Evolutionary conservation across 495 filamentous ascomycete genomes (phyloP).

Genomic region (Hypoxylon cercidicola): DNA sequence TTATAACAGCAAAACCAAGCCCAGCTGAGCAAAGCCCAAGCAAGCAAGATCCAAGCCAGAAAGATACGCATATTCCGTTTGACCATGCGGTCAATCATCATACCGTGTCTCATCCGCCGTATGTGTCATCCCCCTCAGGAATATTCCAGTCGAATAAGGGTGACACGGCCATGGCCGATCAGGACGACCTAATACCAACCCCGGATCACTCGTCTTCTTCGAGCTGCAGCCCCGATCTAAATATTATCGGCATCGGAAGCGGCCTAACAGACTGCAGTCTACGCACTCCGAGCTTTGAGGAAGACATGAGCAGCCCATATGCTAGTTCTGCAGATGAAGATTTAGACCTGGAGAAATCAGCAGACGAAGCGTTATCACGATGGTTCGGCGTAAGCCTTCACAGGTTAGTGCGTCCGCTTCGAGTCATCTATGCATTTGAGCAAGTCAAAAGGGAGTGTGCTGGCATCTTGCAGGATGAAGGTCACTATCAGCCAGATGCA

Average conservation of each 20-base stretch:
- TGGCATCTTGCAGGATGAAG: constrained; percentile 17
- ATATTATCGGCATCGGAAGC: not conserved
- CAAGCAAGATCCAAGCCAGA: no score
- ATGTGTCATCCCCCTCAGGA: not conserved
- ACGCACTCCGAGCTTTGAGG: not conserved
- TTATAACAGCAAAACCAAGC: not conserved
- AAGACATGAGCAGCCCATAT: not conserved
- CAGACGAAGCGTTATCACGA: constrained; percentile 12
- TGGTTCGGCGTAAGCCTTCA: constrained; percentile 26
- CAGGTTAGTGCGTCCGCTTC: constrained; percentile 11
- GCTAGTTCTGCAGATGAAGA: constrained; percentile 15
- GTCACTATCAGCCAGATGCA: constrained; percentile 10
- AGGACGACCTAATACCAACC: not conserved
- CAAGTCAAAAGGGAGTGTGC: constrained; percentile 14
- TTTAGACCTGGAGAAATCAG: constrained; percentile 22
- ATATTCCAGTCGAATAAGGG: not conserved
- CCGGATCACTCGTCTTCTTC: not conserved
- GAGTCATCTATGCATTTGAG: constrained; percentile 18
- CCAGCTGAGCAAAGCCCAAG: not conserved
- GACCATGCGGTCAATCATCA: no score
- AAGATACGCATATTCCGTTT: no score
- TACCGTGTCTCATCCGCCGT: no score
- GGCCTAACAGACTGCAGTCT: not conserved
- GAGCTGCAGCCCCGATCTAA: not conserved
- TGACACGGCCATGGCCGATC: not conserved